Conservation (phyloP, 306 rosid species). For the Inga laurina region DNA sequence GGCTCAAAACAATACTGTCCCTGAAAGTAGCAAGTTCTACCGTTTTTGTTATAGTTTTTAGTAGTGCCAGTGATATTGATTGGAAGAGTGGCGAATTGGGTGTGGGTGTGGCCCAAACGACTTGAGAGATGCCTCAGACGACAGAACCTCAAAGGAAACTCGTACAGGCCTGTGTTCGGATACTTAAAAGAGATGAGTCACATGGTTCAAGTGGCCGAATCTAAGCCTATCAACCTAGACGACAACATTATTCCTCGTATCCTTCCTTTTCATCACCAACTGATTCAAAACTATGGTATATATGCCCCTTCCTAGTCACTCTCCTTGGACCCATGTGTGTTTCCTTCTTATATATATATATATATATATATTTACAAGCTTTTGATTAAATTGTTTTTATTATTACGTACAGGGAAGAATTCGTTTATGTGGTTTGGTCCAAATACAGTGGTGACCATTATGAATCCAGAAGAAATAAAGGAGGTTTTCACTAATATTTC, state of each 20-base stretch:
- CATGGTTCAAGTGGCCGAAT: background rate
- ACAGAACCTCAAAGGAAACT: conserved; percentile 24
- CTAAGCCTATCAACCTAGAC: background rate
- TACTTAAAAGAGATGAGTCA: background rate
- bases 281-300: background rate
- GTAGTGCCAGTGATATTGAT: background rate
- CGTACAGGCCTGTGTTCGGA: conserved; percentile 28
- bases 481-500: conserved; percentile 5
- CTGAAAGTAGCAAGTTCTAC: background rate
- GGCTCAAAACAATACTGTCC: background rate
- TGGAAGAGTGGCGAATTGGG: conserved; percentile 16
- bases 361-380: too few species aligned
- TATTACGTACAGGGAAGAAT: conserved; percentile 39
- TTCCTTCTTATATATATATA: too few species aligned
- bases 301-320: background rate
- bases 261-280: background rate
- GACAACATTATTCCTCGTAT: background rate
- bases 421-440: conserved; percentile 47
- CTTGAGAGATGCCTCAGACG: conserved; percentile 26
- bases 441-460: conserved; percentile 29
- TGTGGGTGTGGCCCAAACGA: conserved; percentile 16
- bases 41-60: background rate
- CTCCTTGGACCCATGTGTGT: too few species aligned
- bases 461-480: conserved; percentile 40
- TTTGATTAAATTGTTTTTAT: too few species aligned